phyloP scores from a whole-genome alignment of 495 filamentous ascomycete genomes.

The Hyaloscypha variabilis region DNA sequence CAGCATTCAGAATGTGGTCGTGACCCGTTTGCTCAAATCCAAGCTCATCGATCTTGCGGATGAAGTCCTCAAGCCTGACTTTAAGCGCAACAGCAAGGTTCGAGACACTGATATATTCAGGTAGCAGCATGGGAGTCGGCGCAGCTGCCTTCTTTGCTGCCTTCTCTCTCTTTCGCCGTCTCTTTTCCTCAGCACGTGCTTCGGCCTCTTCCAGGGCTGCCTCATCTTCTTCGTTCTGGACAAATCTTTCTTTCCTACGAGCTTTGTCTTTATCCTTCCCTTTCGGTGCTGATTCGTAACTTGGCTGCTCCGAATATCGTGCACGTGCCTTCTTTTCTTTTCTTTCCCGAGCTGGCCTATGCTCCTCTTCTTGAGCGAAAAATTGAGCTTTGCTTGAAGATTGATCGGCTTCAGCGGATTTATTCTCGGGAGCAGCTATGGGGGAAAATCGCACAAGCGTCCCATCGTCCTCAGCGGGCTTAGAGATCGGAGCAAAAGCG shows the following conservation, averaged over 20 bases:
- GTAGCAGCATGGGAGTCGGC: slow-evolving; percentile 72
- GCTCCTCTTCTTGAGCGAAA: slow-evolving; percentile 9
- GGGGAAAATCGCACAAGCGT: background rate
- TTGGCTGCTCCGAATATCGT: slow-evolving; percentile 1
- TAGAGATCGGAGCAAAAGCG: background rate
- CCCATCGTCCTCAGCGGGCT: background rate
- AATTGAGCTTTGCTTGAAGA: background rate
- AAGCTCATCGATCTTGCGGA: slow-evolving; percentile 70
- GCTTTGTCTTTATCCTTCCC: slow-evolving; percentile 23
- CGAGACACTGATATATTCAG: slow-evolving; percentile 86
- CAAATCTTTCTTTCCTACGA: slow-evolving; percentile 26
- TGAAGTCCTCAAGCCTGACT: slow-evolving; percentile 71
- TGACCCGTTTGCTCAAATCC: slow-evolving; percentile 83
- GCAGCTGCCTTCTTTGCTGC: slow-evolving; percentile 40
- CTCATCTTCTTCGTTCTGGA: slow-evolving; percentile 23
- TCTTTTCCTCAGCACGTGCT: slow-evolving; percentile 30
- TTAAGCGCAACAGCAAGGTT: slow-evolving; percentile 81
- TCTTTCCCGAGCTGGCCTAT: slow-evolving; percentile 1
- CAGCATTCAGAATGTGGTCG: slow-evolving; percentile 84
- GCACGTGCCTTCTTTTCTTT: slow-evolving; percentile 7
- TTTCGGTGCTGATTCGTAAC: slow-evolving; percentile 4
- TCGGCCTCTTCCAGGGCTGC: slow-evolving; percentile 12
- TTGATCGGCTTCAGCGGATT: background rate
- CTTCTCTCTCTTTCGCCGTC: slow-evolving; percentile 27
- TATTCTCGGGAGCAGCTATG: background rate